Evolutionary conservation across 2,329 filamentous ascomycete species (phyloP).

Genomic region (Ophidiomyces ophidiicola): DNA sequence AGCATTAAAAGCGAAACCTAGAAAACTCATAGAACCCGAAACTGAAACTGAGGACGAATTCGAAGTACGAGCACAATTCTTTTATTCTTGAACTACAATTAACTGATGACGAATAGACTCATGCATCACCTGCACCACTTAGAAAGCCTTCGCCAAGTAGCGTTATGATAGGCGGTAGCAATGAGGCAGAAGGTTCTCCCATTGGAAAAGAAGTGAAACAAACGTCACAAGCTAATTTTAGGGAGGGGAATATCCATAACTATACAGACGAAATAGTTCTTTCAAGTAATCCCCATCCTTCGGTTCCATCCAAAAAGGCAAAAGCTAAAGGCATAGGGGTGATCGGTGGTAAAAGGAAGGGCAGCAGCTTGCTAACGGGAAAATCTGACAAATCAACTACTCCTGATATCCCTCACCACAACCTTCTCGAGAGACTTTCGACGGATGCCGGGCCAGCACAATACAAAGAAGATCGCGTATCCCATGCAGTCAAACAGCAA

Average conservation of each 20-base stretch:
- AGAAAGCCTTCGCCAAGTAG: not conserved
- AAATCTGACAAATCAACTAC: not conserved
- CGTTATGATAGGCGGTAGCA: not conserved
- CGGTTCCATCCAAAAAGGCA: not conserved
- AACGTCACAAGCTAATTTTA: slow-evolving; percentile 1
- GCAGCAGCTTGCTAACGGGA: not conserved
- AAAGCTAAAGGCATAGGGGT: slow-evolving; percentile 12
- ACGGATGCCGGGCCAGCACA: slow-evolving; percentile 8
- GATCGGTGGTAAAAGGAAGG: slow-evolving; percentile 13
- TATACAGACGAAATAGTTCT: too few relatives aligned
- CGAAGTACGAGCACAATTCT: slow-evolving; percentile 21
- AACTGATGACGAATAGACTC: slow-evolving; percentile 20
- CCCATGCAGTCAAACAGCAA: slow-evolving; percentile 10
- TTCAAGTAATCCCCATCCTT: too few relatives aligned
- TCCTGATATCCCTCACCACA: not conserved
- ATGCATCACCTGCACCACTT: slow-evolving; percentile 26
- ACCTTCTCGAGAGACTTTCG: not conserved
- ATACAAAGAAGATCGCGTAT: slow-evolving; percentile 7
- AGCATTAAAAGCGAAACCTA: slow-evolving; percentile 1
- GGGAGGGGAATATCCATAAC: slow-evolving; percentile 2
- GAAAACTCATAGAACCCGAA: slow-evolving; percentile 14
- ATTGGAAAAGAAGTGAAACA: not conserved
- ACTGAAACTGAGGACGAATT: slow-evolving; percentile 28
- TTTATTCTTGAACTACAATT: not conserved
- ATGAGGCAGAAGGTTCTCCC: not conserved